Evolutionary conservation across 768 basidiomycete species (phyloP).

Genomic region (Mrakia blollopis): DNA sequence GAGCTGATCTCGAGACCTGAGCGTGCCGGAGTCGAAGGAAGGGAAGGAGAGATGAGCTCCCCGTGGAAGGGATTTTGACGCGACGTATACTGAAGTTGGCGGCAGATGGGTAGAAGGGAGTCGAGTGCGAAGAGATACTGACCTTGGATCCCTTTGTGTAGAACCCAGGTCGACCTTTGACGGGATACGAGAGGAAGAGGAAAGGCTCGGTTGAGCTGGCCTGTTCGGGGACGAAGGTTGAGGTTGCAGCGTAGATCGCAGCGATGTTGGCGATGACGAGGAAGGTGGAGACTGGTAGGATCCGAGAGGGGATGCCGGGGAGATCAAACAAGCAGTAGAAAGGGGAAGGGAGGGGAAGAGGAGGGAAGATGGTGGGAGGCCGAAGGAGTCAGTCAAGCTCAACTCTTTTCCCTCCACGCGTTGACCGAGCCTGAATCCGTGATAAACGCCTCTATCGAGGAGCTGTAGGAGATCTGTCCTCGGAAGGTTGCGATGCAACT

Average conservation of each 20-base stretch:
- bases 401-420: too few species aligned
- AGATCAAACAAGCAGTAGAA: too few species aligned
- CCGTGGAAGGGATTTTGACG: too few species aligned
- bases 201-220: neutral
- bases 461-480: too few species aligned
- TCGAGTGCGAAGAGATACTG: neutral
- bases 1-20: too few species aligned
- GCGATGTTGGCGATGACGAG: slow-evolving; percentile 9
- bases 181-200: slow-evolving; percentile 8
- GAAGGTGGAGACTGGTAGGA: neutral
- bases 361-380: too few species aligned
- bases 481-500: neutral
- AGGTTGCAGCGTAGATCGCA: neutral
- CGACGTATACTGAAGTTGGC: too few species aligned
- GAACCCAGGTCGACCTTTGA: neutral
- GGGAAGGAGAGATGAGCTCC: too few species aligned
- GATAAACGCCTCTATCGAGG: neutral
- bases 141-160: slow-evolving; percentile 7
- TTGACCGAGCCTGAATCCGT: neutral
- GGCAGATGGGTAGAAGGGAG: too few species aligned
- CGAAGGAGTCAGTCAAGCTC: too few species aligned
- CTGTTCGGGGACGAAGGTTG: neutral
- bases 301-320: neutral
- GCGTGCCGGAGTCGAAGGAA: too few species aligned
- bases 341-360: neutral